Evolutionary conservation across 2,329 filamentous ascomycete genomes (phyloP), one percentile per base, ranked within the genome.

Genomic region (Thelonectria olida): DNA sequence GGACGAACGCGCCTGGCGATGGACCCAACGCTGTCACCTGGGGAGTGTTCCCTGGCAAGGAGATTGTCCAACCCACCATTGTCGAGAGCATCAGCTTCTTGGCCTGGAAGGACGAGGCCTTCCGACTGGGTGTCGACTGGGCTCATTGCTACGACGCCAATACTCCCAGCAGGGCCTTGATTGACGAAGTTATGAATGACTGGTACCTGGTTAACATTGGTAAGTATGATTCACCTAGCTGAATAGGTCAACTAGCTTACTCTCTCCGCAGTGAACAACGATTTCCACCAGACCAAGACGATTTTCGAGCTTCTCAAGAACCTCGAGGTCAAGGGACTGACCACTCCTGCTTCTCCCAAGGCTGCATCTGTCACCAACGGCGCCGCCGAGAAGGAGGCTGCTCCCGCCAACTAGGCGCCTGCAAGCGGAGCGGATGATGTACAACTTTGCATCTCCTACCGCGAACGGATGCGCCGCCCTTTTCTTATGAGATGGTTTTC

Each of bases 41-140:
- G 96, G 96, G 96, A 78, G 96, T 99, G 31, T 99, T 98, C 82
- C 95, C 96, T 0, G 96, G 96, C 60, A 97, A 98, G 77, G 96
- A 99, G 79, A 97, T 99, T 74, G 94, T 99, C n/a, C 96, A 99
- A 78, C 96, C 96, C 13, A 99, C 96, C n/a, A 97, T 99, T 72
- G 96, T 99, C 53, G 96, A 99, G 81, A 96, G 92, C 17, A 90
- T 99, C 76, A 97, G 92, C 76, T 99, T 99, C 85, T 83, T 99
- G 54, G 96, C 96, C 2, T 99, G 96, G 96, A 97, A 97, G 80
- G 96, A 99, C 70, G 96, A 99, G 79, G 96, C 97, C 15, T 99
- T 93, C 83, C 88, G 92, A 63, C 85, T 99, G 9, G 96, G 96
- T 55, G 86, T 91, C 59, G 94, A 99, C 74, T 99, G 96, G 96